These are phyloP conservation scores for Nothophoma quercina DNA, from an alignment of 2,329 filamentous ascomycete genomes.

Conservation along the genomic window DNA sequence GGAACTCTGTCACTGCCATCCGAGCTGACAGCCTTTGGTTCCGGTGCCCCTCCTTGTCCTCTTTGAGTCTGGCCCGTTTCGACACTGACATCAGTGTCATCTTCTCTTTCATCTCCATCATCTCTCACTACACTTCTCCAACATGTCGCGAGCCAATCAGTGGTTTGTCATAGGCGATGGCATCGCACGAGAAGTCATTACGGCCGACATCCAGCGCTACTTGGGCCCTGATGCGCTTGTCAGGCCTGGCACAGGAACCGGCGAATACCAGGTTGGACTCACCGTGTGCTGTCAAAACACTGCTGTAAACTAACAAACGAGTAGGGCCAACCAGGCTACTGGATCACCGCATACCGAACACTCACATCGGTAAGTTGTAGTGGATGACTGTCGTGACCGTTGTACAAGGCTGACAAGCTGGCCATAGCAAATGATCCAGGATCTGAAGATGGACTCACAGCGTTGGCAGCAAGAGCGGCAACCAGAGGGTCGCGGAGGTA, in stretches of 20 bases:
- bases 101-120: constrained; percentile 40
- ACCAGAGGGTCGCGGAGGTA: constrained; percentile 57
- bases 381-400: not conserved
- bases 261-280: constrained; percentile 54
- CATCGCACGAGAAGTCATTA: constrained; percentile 61
- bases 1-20: constrained; percentile 35
- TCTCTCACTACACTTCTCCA: constrained; percentile 29
- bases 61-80: constrained; percentile 42
- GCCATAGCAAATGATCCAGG: constrained; percentile 57
- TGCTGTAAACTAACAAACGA: constrained; percentile 25
- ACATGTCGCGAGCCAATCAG: constrained; percentile 51
- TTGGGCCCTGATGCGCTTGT: constrained; percentile 60
- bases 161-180: constrained; percentile 60
- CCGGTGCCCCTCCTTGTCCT: constrained; percentile 41
- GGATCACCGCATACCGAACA: constrained; percentile 61
- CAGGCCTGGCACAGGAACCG: constrained; percentile 55
- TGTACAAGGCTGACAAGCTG: constrained; percentile 27
- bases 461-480: constrained; percentile 52
- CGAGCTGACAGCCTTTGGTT: constrained; percentile 40
- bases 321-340: constrained; percentile 57
- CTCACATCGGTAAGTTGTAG: constrained; percentile 55
- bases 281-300: constrained; percentile 12
- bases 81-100: constrained; percentile 49
- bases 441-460: constrained; percentile 57
- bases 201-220: constrained; percentile 61